Evolutionary conservation across 1,139 yeast species (phyloP), one percentile per base, ranked within the genome.

Genomic region (Suhomyces bokatorum): DNA sequence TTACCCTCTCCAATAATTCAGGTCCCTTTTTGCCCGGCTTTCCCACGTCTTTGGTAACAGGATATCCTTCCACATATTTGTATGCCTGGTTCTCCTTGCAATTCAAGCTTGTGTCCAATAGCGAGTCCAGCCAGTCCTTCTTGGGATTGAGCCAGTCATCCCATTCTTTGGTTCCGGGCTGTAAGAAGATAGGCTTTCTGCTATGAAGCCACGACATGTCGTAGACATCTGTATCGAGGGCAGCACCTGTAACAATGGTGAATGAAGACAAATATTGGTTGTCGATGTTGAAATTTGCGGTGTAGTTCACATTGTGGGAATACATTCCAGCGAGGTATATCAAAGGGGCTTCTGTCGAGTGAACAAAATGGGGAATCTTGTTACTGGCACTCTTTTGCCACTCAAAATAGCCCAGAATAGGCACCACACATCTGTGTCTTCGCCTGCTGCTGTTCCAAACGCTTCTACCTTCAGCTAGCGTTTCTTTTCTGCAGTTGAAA

Each of bases 361-460:
- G 78, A 13, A 90, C 73, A 58, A 70, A 90, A 59, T 85, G 80
- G 0, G 97, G 97, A 0, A 62, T 60, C 52, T 78, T 82, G 15
- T 68, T 69, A 2, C 57, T 58, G 14, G 56, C 47, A 17, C 54
- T 53, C 40, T 68, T 68, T 27, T 57, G 63, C 97, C 97, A 90
- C 62, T 90, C 98, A 58, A 79, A 90, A 62, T 90, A 91, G 0
- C 97, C 97, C 55, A 80, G 79, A 34, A 87, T 77, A 0, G 96
- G 91, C 0, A 89, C 79, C 1, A 84, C 83, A 59, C 97, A 90
- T 33, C 88, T 61, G 6, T 54, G 51, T 14, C 62, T 56, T 14
- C 65, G 63, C 27, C 71, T 60, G 8, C 69, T 61, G 11, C 76
- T 55, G 22, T 65, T 70, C 90, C 91, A 85, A 27, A 81, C 62